phyloP scores from a whole-genome alignment of 495 filamentous ascomycete genomes.

The Tuber melanosporum region DNA sequence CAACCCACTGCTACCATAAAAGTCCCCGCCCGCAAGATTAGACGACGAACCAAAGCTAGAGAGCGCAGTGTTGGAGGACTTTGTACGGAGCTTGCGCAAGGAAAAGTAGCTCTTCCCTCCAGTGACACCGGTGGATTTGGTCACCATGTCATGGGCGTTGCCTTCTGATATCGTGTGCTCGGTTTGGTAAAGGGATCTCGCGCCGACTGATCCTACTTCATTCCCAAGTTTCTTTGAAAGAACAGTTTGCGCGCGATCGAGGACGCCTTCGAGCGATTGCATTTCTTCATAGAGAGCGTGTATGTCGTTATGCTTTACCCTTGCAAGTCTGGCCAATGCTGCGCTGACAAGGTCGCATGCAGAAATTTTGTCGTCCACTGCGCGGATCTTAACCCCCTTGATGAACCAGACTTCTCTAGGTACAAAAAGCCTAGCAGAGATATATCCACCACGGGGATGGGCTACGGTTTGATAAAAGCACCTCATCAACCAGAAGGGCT shows the following conservation, averaged over 20 bases:
- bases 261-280: slow-evolving; percentile 77
- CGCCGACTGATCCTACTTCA: slow-evolving; percentile 77
- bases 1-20: slow-evolving; percentile 32
- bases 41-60: slow-evolving; percentile 29
- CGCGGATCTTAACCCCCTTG: slow-evolving; percentile 85
- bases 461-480: slow-evolving; percentile 85
- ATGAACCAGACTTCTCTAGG: slow-evolving; percentile 90
- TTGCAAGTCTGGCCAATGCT: slow-evolving; percentile 71
- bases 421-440: slow-evolving; percentile 84
- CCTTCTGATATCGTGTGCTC: slow-evolving; percentile 37
- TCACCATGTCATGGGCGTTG: slow-evolving; percentile 37
- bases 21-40: slow-evolving; percentile 23
- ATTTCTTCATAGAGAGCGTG: slow-evolving; percentile 91
- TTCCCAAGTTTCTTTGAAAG: slow-evolving; percentile 78
- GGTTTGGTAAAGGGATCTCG: slow-evolving; percentile 42
- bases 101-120: slow-evolving; percentile 52
- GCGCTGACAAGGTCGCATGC: slow-evolving; percentile 88
- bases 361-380: slow-evolving; percentile 88
- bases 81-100: slow-evolving; percentile 82
- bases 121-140: slow-evolving; percentile 40
- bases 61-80: slow-evolving; percentile 57
- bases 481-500: slow-evolving; percentile 95
- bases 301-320: slow-evolving; percentile 80
- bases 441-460: slow-evolving; percentile 83
- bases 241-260: slow-evolving; percentile 73